Base-by-base conservation (phyloP, 306 rosid species). In the Glycyrrhiza uralensis region DNA sequence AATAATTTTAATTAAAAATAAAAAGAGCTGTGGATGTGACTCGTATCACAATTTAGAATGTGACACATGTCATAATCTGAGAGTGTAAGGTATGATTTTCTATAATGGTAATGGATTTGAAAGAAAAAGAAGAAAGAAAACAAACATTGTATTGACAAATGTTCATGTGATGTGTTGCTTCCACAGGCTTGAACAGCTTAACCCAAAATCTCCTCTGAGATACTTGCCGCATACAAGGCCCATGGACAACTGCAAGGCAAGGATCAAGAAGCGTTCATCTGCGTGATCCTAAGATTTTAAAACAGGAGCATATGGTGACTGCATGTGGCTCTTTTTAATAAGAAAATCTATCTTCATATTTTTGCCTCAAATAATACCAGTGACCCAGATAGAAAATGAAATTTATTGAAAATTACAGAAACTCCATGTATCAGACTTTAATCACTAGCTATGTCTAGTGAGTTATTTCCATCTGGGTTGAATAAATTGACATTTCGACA, bases 181-280 rank as follows among this genome's bases (percentile, higher is more conserved):
- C 0, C 2, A 19, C 78, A 87, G 91, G 77, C 23, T 90, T 70
- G 87, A 87, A 41, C 81, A 72, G 30, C 3, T 55, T 3, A 87
- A 85, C 46, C 91, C 93, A 0, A 42, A 65, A 5, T 19, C 85
- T 19, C 84, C 85, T 0, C 24, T 80, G 42, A 82, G 55, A 66
- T 86, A 66, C 78, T 77, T 90, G 49, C 96, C 96, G 0, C 93
- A 90, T 62, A 42, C 87, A 38, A 88, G 91, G 56, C 96, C 93
- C 0, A 14, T 29, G 55, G 96, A 90, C 69, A 86, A 90, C n/a
- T 90, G 89, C 68, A 7, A 82, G 84, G 96, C 88, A 26, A 87
- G 74, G 57, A 26, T 90, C 52, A 80, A 47, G 82, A 87, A 79
- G 69, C 10, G 41, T 23, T 63, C 30, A 10, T 23, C 39, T 50